A percentile compares a stretch with the other conserved stretches of the same genome.
Conservation (phyloP, 139 green algal genomes). For the Micractinium sp. region DNA sequence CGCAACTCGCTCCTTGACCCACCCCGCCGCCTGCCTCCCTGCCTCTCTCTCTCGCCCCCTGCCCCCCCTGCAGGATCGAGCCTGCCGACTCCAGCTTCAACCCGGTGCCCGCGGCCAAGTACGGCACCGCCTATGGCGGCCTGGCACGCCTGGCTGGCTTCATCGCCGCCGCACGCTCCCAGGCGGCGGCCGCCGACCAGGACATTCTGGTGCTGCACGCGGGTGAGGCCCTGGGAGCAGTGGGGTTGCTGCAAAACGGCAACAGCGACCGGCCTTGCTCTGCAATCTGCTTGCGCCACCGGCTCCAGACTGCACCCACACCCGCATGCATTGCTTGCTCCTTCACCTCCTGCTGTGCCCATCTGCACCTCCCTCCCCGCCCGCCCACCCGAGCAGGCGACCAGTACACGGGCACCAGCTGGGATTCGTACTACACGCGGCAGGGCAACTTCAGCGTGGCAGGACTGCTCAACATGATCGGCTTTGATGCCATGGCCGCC, state of each 20-base stretch:
- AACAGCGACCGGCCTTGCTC: no score
- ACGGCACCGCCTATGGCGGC: slow-evolving; percentile 9
- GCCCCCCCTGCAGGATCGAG: background rate
- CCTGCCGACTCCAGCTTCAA: slow-evolving; percentile 8
- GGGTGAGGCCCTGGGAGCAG: background rate
- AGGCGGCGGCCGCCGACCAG: slow-evolving; percentile 3
- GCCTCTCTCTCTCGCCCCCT: background rate
- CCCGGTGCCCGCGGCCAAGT: background rate
- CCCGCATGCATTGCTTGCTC: background rate
- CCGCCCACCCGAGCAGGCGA: background rate
- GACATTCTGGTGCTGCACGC: slow-evolving; percentile 20
- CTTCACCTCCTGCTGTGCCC: no score
- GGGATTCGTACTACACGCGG: background rate
- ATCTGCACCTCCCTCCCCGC: background rate
- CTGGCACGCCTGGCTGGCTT: background rate
- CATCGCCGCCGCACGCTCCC: background rate
- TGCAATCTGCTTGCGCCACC: no score
- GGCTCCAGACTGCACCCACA: no score
- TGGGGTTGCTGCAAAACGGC: no score
- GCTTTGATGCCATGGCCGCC: background rate
- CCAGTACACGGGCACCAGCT: slow-evolving; percentile 7
- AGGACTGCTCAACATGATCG: background rate
- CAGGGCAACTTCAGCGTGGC: slow-evolving; percentile 1
- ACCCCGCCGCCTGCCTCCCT: no score
- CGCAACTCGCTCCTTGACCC: no score